Evolutionary conservation across 768 basidiomycete species (phyloP).

Genomic region (Leccinum aurantiacum): DNA sequence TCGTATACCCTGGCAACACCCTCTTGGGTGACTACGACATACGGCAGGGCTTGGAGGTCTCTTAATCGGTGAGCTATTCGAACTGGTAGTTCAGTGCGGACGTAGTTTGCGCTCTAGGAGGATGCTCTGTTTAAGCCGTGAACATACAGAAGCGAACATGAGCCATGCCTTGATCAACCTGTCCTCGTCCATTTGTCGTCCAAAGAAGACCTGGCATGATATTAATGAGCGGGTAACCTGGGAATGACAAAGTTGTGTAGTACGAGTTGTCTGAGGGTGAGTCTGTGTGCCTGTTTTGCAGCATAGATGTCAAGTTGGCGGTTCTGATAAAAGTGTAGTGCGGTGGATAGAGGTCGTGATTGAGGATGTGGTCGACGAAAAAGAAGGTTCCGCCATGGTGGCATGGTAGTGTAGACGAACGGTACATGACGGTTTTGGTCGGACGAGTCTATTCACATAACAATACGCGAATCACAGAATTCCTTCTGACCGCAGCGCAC

Average conservation of each 20-base stretch:
- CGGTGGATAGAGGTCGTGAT: slow-evolving; percentile 36
- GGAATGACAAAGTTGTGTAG: slow-evolving; percentile 33
- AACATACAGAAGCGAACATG: background rate
- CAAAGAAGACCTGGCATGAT: slow-evolving; percentile 69
- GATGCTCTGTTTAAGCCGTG: background rate
- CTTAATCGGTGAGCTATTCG: slow-evolving; percentile 85
- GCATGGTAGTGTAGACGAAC: slow-evolving; percentile 19
- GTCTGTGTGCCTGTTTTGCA: slow-evolving; percentile 62
- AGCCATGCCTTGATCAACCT: slow-evolving; percentile 66
- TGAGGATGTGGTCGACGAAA: slow-evolving; percentile 9
- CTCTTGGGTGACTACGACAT: slow-evolving; percentile 84
- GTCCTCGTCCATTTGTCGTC: slow-evolving; percentile 78
- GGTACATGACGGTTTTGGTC: background rate
- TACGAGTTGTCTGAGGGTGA: slow-evolving; percentile 82
- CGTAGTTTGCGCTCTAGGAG: slow-evolving; percentile 81
- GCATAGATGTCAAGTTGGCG: slow-evolving; percentile 81
- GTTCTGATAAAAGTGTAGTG: slow-evolving; percentile 77
- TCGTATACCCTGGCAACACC: slow-evolving; percentile 82
- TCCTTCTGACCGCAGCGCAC: slow-evolving; percentile 71
- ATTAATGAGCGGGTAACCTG: slow-evolving; percentile 1
- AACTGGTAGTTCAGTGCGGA: slow-evolving; percentile 84
- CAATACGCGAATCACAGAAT: slow-evolving; percentile 43
- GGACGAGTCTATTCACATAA: background rate
- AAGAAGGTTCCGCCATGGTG: slow-evolving; percentile 19
- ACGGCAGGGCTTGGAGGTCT: slow-evolving; percentile 84